A percentile compares a stretch with the other conserved stretches of the same genome.
These are phyloP conservation scores for Berkeleyomyces basicola DNA, from an alignment of 2,329 filamentous ascomycete species.

Conservation along the genomic window DNA sequence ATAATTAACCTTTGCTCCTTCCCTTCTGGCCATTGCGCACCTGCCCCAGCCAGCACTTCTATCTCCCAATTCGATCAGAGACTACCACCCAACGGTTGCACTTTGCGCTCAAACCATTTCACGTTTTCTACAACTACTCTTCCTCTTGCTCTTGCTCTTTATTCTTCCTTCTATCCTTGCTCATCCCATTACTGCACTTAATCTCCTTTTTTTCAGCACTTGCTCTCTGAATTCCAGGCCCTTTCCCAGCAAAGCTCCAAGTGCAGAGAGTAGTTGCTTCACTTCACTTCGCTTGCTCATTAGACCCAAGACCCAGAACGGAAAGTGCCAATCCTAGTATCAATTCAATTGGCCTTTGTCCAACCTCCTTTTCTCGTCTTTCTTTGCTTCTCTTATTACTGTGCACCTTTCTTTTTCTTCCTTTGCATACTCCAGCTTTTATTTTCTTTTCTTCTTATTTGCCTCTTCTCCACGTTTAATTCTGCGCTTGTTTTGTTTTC, in stretches of 20 bases:
- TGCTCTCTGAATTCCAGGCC: neutral
- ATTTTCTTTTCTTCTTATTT: neutral
- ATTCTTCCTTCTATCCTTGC: neutral
- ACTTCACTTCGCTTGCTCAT: neutral
- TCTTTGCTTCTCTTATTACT: neutral
- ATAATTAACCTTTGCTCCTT: too few species aligned
- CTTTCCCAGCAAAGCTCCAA: neutral
- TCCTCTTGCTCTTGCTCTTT: neutral
- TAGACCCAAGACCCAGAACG: neutral
- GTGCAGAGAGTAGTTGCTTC: neutral
- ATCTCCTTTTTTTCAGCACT: neutral
- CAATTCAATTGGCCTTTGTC: neutral
- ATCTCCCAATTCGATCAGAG: neutral
- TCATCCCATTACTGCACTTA: neutral
- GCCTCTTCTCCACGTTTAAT: neutral
- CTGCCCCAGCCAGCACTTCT: too few species aligned
- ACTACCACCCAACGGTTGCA: neutral
- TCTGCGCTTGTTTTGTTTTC: neutral
- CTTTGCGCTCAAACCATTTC: neutral
- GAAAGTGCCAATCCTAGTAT: neutral
- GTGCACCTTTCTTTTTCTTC: neutral
- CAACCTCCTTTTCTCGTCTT: slow-evolving; percentile 3
- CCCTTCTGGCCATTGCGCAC: too few species aligned
- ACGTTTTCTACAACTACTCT: too few species aligned
- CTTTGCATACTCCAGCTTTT: neutral